Percentiles rank a stretch among this genome's conserved stretches.
phyloP scores from a whole-genome alignment of 1,284 basidiomycete genomes.

The Calocybe gambosa region DNA sequence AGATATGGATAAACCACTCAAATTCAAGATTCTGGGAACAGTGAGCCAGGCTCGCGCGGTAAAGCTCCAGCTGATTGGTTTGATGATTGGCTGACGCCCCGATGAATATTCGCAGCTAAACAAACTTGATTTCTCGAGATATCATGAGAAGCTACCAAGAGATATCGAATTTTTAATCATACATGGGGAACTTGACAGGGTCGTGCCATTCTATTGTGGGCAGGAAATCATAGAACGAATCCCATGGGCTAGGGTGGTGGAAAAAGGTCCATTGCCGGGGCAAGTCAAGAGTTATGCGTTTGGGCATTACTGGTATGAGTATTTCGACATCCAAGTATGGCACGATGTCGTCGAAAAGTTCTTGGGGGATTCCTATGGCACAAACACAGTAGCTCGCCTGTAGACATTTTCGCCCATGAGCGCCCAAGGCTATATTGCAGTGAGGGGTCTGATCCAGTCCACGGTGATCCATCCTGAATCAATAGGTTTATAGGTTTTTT shows the following conservation, averaged over 20 bases:
- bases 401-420: not conserved
- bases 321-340: constrained; percentile 38
- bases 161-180: constrained; percentile 33
- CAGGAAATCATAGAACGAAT: constrained; percentile 30
- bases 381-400: constrained; percentile 1
- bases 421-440: constrained; percentile 25
- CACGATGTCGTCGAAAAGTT: constrained; percentile 33
- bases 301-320: constrained; percentile 43
- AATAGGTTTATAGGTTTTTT: constrained; percentile 11
- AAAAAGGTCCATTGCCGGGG: constrained; percentile 28
- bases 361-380: constrained; percentile 13
- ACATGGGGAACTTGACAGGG: constrained; percentile 34
- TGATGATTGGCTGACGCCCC: not conserved
- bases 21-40: constrained; percentile 12
- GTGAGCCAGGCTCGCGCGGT: constrained; percentile 31
- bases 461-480: constrained; percentile 39
- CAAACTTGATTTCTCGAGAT: constrained; percentile 28
- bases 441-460: constrained; percentile 41
- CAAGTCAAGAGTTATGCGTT: constrained; percentile 33
- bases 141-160: constrained; percentile 26
- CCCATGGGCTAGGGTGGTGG: constrained; percentile 30
- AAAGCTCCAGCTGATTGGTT: constrained; percentile 4
- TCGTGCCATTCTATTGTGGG: constrained; percentile 31
- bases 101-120: constrained; percentile 20
- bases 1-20: not conserved